A percentile compares a stretch with the other conserved stretches of the same genome.
Conservation (phyloP, 371 early-diverging fungal genomes). For the Nematocida sp. region DNA sequence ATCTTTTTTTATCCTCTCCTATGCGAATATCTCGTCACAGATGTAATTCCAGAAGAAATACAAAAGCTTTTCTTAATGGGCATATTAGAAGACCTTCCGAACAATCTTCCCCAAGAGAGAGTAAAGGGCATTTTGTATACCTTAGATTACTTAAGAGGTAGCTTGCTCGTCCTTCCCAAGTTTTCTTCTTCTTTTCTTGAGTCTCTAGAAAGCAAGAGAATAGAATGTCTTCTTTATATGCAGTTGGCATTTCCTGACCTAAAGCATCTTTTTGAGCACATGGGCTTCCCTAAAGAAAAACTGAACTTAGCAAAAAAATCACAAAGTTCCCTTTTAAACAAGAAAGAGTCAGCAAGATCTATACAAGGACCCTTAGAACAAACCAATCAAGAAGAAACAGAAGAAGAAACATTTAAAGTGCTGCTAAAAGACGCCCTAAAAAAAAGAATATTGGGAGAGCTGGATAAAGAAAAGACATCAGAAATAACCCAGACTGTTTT, state of each 20-base stretch:
- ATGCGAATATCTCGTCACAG: not conserved
- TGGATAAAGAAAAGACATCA: not conserved
- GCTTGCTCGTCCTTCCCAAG: too few species aligned
- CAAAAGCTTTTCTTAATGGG: not conserved
- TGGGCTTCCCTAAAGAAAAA: too few species aligned
- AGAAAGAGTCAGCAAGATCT: too few species aligned
- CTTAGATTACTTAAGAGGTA: not conserved
- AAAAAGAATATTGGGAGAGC: not conserved
- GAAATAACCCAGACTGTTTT: constrained; percentile 1
- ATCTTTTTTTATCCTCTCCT: not conserved
- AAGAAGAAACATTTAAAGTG: not conserved
- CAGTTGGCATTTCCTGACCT: not conserved
- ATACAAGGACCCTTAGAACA: not conserved
- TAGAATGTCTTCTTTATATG: too few species aligned
- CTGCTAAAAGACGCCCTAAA: constrained; percentile 1
- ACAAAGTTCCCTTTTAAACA: too few species aligned
- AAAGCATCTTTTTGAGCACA: not conserved
- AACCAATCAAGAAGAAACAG: not conserved
- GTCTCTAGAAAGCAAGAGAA: too few species aligned
- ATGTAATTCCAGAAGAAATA: not conserved
- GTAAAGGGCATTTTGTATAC: not conserved
- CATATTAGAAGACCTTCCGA: not conserved
- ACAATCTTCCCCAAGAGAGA: not conserved
- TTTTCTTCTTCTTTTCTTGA: too few species aligned
- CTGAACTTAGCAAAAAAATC: too few species aligned